Base-by-base conservation (phyloP, 202 grass and related monocot species). In the Tripidium arundinaceum region DNA sequence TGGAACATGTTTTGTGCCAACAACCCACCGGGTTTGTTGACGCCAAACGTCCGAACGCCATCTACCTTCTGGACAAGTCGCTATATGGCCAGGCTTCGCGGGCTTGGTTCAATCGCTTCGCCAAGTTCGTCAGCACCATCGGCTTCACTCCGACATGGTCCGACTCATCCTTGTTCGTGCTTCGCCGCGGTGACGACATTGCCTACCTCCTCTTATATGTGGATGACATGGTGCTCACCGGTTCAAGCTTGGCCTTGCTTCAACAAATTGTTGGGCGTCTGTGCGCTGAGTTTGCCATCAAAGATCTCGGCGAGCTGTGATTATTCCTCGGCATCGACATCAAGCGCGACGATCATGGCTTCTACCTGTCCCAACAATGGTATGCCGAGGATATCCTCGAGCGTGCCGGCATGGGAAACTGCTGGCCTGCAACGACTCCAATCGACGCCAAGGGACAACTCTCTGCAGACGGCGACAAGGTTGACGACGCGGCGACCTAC, bases 201-300 rank as follows among this genome's bases (percentile, higher is more conserved):
- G 41, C 3, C 11, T 43, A 43, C 3, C 11, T 43, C 1, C 36
- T 37, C 6, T 1, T 37, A 6, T 37, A 37, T 3, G 36, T 37
- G 1, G 33, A 36, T 5, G 10, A 11, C 10, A 41, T 41, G 7
- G 39, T 41, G 2, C 39, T 41, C 0, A 50, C 47, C 0, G 47
- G 47, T 0, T 50, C 47, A 1, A 19, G 16, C 0, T 0, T 1
- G 0, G 46, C 5, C 0, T 0, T 6, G 0, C 12, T 29, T 0
- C 11, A 6, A 0, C 11, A 61, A 0, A 1, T 29, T 0, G 1
- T 61, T 4, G 25, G 5, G 0, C 11, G 11, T 0, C 25, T 61
- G 0, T 3, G 2, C 1, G 2, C 5, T 1, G 18, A 16, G 16
- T 54, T 54, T 6, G 19, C 19, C 1, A 4, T 62, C 19, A 62